Evolutionary conservation across 2,329 filamentous ascomycete species (phyloP), one percentile per base, ranked within the genome.

Genomic region (Aspergillus pseudonomiae): DNA sequence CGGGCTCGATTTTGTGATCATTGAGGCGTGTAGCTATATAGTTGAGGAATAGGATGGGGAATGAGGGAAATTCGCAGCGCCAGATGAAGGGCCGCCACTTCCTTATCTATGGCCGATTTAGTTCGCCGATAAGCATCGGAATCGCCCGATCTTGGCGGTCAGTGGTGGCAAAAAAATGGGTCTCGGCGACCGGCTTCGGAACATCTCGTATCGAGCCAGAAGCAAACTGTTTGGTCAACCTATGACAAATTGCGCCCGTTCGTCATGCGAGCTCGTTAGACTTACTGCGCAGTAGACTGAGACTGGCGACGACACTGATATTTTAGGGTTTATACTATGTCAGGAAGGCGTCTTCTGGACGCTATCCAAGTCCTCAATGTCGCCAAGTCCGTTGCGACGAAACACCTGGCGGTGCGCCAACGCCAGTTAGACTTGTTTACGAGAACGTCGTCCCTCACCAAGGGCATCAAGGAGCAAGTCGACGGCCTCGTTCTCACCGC

Each of bases 301-400:
- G 21, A 46, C 24, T 32, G 36, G 28, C 21, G 7, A 43, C 41
- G n/a, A 34, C 19, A 26, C 55, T 19, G 10, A 3, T 12, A 10
- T 9, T 63, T 55, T 24, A 50, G 24, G 26, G 11, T 59, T 45
- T 57, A 54, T 57, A 73, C 54, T 45, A 86, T 86, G 84, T 81
- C 83, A 60, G 84, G 84, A 62, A 84, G 86, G 85, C 80, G 89
- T 86, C 80, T 87, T 84, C 73, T 93, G 74, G 91, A 94, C 80
- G 81, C 91, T 71, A 87, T 89, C 69, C 86, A 89, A 65, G 83
- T 94, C 67, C 83, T 90, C 76, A 88, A 85, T 81, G 91, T 88
- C 74, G 89, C 90, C 57, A 86, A 88, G 64, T 86, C 86, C 39
- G 84, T 94, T 65, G 90, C 89, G 71, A 82, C 78, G 77, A 86